A percentile compares a stretch with the other conserved stretches of the same genome.
Conservation (phyloP, 164 flowering plant genomes). For the Vitis labrusca region DNA sequence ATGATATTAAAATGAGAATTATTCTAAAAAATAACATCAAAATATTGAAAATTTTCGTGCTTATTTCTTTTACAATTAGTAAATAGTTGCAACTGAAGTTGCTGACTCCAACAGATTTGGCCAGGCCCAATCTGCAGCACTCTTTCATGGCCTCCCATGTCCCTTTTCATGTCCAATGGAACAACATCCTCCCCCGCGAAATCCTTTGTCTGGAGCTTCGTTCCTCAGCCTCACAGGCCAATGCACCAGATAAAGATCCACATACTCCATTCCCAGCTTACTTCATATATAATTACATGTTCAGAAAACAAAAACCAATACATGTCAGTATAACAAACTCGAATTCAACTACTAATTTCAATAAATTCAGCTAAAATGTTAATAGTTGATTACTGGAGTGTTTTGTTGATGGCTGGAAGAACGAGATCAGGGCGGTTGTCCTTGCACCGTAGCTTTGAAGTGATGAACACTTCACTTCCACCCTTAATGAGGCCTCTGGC, state of each 20-base stretch:
- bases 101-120: conserved; percentile 30
- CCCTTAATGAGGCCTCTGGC: conserved; percentile 24
- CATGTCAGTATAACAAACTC: no score
- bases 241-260: conserved; percentile 34
- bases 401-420: conserved; percentile 27
- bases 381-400: conserved; percentile 22
- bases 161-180: conserved; percentile 19
- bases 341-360: no score
- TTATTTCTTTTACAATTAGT: no score
- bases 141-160: conserved; percentile 40
- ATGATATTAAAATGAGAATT: no score
- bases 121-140: conserved; percentile 24
- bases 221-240: conserved; percentile 23
- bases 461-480: conserved; percentile 35
- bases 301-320: no score
- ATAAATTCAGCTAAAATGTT: no score
- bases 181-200: conserved; percentile 5
- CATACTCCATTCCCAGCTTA: conserved; percentile 24
- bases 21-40: no score
- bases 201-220: not conserved
- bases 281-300: not conserved
- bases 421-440: conserved; percentile 27
- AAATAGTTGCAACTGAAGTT: conserved; percentile 14
- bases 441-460: conserved; percentile 40
- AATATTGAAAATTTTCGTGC: no score